phyloP scores from a whole-genome alignment of 2,329 filamentous ascomycete species.

The Chrysosporium keratinophilum region DNA sequence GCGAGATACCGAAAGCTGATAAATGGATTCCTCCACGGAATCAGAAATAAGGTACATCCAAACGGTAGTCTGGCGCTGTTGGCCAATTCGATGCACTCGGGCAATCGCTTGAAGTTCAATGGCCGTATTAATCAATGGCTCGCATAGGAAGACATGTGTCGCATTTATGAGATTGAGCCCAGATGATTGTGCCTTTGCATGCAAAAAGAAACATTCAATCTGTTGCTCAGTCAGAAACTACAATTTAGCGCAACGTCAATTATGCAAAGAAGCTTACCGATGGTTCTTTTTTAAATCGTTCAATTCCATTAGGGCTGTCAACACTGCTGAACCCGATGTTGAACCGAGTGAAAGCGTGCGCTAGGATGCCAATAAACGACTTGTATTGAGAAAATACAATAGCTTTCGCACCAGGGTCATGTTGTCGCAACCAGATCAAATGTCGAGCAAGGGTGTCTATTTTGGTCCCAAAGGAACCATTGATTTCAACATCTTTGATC shows the following conservation, averaged over 20 bases:
- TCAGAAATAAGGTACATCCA: constrained; percentile 91
- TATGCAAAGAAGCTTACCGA: constrained; percentile 27
- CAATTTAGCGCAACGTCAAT: background rate
- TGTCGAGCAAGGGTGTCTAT: constrained; percentile 75
- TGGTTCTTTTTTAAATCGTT: constrained; percentile 66
- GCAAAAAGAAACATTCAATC: constrained; percentile 75
- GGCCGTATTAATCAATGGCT: constrained; percentile 85
- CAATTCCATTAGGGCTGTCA: constrained; percentile 56
- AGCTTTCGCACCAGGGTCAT: constrained; percentile 78
- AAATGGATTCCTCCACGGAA: constrained; percentile 85
- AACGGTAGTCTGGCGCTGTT: constrained; percentile 76
- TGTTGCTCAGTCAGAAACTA: constrained; percentile 15
- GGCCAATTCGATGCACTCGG: constrained; percentile 87
- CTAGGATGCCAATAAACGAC: constrained; percentile 67
- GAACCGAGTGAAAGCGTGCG: constrained; percentile 57
- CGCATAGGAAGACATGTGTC: constrained; percentile 87
- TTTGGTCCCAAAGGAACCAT: constrained; percentile 73
- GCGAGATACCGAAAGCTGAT: constrained; percentile 70
- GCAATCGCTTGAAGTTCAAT: constrained; percentile 92
- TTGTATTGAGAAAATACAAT: constrained; percentile 91
- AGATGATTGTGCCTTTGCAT: constrained; percentile 77
- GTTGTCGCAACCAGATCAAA: constrained; percentile 70
- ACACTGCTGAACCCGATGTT: constrained; percentile 65
- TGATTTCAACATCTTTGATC: constrained; percentile 71
- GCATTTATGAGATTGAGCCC: constrained; percentile 88